Base-by-base conservation (phyloP, 192 early-diverging fungal genomes). In the Rhizophagus sp. region DNA sequence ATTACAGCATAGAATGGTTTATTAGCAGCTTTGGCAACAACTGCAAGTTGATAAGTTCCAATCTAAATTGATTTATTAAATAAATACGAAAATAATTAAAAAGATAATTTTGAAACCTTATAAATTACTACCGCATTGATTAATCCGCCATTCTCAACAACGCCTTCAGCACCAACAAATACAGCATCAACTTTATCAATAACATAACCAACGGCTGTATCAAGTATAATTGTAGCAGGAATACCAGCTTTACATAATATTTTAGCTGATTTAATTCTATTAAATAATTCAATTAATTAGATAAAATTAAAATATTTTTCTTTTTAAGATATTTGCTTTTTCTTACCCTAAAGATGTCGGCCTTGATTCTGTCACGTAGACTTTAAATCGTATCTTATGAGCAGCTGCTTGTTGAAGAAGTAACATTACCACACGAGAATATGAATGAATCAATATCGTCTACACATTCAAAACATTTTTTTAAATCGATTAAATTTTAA, bases 171-270 rank as follows among this genome's bases (percentile, higher is more conserved):
- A 24, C 98, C 98, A 36, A 96, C 97, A 80, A 99, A 89, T 22
- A 98, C 95, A 89, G 97, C 89, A 81, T 99, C 97, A 19, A 99
- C 97, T 83, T 95, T 94, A 78, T 96, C 94, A 88, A 99, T 97
- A 75, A 97, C 89, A 85, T 94, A 97, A 41, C 95, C 96, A 7
- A 97, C 95, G 5, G 97, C 97, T 4, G 95, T 87, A 83, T 99
- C 98, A 80, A 95, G 83, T 49, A 99, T 91, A 25, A 95, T 90
- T 63, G 93, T 91, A 22, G 94, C 95, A 9, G 93, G 93, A 57
- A 99, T 94, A 76, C 94, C 93, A 50, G 91, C 84, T 79, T 83
- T 82, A 64, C 90, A 84, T 73, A 99, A 89, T 69, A 91, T 89
- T 24, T 88, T 85, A 0, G 92, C 93, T 1, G 95, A 93, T 24